phyloP scores from a whole-genome alignment of 208 protist species.

The Leptomonas seymouri region DNA sequence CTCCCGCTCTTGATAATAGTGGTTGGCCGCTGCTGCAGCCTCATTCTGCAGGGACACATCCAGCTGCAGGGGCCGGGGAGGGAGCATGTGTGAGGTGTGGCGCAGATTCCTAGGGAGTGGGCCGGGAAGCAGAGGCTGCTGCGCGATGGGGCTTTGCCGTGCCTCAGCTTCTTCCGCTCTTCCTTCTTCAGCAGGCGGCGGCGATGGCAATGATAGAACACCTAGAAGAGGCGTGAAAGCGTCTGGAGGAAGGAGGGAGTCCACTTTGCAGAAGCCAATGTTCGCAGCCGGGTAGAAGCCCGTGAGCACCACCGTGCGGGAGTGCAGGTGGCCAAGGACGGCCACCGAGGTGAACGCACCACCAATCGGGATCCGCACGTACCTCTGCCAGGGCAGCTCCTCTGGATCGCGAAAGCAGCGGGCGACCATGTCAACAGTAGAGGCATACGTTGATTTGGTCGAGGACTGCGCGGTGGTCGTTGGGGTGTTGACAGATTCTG shows the following conservation, averaged over 20 bases:
- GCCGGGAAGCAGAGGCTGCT: no score
- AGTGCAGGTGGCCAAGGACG: conserved; percentile 29
- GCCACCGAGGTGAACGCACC: conserved; percentile 52
- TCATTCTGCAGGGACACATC: conserved; percentile 19
- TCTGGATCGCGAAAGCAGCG: conserved; percentile 37
- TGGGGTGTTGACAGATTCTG: neutral
- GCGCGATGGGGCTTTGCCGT: neutral
- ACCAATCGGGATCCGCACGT: conserved; percentile 50
- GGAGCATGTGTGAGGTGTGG: neutral
- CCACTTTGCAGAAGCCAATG: conserved; percentile 55
- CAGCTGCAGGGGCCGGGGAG: conserved; percentile 14
- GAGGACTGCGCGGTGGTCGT: neutral
- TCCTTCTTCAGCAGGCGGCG: neutral
- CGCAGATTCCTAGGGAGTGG: neutral
- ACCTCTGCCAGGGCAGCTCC: conserved; percentile 42
- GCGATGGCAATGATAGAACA: conserved; percentile 1
- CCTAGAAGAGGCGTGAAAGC: conserved; percentile 22
- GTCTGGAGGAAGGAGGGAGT: conserved; percentile 32
- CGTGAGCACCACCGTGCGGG: conserved; percentile 44
- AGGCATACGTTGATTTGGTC: neutral
- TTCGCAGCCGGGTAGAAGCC: conserved; percentile 50
- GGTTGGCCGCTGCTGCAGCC: conserved; percentile 13
- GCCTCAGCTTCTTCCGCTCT: neutral
- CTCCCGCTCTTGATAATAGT: conserved; percentile 31
- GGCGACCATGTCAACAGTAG: neutral